These are phyloP conservation scores for Arabidopsis suecica DNA, from an alignment of 345 rosid genomes.

Conservation along the genomic window DNA sequence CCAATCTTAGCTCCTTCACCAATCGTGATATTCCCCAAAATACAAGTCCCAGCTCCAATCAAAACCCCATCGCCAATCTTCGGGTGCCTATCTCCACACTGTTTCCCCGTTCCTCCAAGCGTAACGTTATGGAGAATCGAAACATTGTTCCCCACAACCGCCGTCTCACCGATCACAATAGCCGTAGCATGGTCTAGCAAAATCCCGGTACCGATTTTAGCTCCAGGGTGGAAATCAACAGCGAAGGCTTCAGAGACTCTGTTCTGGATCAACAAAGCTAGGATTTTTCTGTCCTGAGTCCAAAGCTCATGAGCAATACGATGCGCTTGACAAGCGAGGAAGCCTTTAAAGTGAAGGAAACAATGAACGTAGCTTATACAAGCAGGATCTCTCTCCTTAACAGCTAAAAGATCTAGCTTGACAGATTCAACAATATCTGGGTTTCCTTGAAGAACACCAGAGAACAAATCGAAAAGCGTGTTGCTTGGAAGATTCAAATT, in stretches of 20 bases:
- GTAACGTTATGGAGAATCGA: conserved; percentile 92
- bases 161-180: conserved; percentile 87
- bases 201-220: conserved; percentile 73
- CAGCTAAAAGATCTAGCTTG: conserved; percentile 68
- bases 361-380: conserved; percentile 80
- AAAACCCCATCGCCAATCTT: conserved; percentile 96
- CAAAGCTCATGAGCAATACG: conserved; percentile 80
- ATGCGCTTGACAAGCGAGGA: conserved; percentile 80
- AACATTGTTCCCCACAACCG: conserved; percentile 86
- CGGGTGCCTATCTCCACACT: conserved; percentile 83
- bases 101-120: conserved; percentile 91
- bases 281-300: conserved; percentile 58
- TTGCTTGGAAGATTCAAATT: conserved; percentile 61
- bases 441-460: conserved; percentile 57
- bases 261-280: conserved; percentile 80
- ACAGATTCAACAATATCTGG: conserved; percentile 58
- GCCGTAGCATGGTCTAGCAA: conserved; percentile 89
- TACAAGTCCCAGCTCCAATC: conserved; percentile 94
- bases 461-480: conserved; percentile 67
- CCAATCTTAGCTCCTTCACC: conserved; percentile 99
- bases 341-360: conserved; percentile 80
- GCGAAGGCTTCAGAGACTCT: conserved; percentile 78
- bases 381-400: conserved; percentile 83
- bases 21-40: conserved; percentile 79
- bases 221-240: conserved; percentile 95